Conservation (phyloP, 2,329 filamentous ascomycete species). For the Botrytis paeoniae region DNA sequence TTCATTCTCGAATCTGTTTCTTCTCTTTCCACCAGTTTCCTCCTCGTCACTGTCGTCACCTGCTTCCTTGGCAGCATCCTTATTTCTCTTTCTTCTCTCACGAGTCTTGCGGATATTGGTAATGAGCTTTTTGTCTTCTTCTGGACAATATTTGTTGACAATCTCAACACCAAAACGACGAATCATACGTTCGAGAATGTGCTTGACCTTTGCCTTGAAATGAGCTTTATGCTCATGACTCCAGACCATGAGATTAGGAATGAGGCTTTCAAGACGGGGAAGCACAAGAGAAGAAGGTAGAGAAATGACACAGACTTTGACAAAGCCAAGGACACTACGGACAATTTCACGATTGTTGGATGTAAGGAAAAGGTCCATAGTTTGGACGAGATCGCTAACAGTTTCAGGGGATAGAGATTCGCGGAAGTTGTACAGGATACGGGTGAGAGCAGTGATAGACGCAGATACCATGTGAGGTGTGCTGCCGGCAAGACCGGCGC, state of each 20-base stretch:
- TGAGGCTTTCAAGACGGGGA: conserved; percentile 70
- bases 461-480: conserved; percentile 98
- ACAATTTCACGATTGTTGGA: conserved; percentile 98
- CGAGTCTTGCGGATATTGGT: conserved; percentile 93
- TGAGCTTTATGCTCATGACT: conserved; percentile 97
- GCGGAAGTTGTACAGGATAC: conserved; percentile 92
- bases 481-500: conserved; percentile 85
- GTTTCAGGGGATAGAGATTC: conserved; percentile 64
- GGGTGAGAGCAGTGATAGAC: conserved; percentile 89
- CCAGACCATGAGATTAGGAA: conserved; percentile 93
- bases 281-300: conserved; percentile 76
- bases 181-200: conserved; percentile 92
- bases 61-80: conserved; percentile 62
- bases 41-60: conserved; percentile 56
- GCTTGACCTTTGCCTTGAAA: conserved; percentile 96
- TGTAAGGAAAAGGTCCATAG: conserved; percentile 92
- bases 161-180: conserved; percentile 81
- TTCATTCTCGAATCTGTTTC: conserved; percentile 78
- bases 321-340: conserved; percentile 88
- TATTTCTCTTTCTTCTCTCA: conserved; percentile 87
- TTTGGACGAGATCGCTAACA: conserved; percentile 81
- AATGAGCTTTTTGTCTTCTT: conserved; percentile 84
- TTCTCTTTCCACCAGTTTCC: conserved; percentile 49
- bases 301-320: conserved; percentile 91
- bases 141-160: conserved; percentile 77